A percentile compares a stretch with the other conserved stretches of the same genome.
These are phyloP conservation scores for Taiozyma onychis DNA, from an alignment of 1,139 yeast species.

Conservation along the genomic window DNA sequence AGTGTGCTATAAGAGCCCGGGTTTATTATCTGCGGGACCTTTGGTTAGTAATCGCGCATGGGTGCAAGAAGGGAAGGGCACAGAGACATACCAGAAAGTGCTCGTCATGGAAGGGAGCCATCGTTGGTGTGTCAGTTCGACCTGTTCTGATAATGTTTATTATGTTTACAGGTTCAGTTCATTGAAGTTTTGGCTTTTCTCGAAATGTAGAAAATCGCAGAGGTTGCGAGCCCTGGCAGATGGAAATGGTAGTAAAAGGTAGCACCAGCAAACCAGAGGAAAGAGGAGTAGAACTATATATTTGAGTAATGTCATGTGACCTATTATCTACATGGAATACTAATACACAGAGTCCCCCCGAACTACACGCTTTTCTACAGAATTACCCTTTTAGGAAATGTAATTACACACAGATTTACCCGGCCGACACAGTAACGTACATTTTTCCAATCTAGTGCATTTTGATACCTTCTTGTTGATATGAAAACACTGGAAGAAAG, in stretches of 20 bases:
- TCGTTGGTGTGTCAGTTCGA: conserved; percentile 10
- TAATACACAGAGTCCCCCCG: not conserved
- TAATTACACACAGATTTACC: conserved; percentile 9
- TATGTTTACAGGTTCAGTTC: not conserved
- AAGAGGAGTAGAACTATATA: too few species aligned
- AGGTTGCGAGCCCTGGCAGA: not conserved
- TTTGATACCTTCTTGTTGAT: not conserved
- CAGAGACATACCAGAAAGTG: conserved; percentile 28
- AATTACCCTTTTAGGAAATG: conserved; percentile 9
- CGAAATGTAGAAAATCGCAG: not conserved
- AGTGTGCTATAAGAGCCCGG: conserved; percentile 78
- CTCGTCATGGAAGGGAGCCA: conserved; percentile 45
- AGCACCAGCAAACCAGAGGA: too few species aligned
- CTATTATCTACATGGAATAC: not conserved
- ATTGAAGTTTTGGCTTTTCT: not conserved
- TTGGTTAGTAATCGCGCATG: not conserved
- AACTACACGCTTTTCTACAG: not conserved
- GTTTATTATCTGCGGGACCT: conserved; percentile 44
- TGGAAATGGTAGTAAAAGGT: not conserved
- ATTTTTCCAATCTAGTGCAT: not conserved
- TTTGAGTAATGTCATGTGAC: too few species aligned
- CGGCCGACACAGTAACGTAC: conserved; percentile 8
- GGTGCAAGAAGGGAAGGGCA: not conserved
- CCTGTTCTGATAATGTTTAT: not conserved
- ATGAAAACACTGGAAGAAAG: not conserved